Evolutionary conservation across 2,329 filamentous ascomycete species (phyloP).

Genomic region (Pseudogymnoascus sp.): DNA sequence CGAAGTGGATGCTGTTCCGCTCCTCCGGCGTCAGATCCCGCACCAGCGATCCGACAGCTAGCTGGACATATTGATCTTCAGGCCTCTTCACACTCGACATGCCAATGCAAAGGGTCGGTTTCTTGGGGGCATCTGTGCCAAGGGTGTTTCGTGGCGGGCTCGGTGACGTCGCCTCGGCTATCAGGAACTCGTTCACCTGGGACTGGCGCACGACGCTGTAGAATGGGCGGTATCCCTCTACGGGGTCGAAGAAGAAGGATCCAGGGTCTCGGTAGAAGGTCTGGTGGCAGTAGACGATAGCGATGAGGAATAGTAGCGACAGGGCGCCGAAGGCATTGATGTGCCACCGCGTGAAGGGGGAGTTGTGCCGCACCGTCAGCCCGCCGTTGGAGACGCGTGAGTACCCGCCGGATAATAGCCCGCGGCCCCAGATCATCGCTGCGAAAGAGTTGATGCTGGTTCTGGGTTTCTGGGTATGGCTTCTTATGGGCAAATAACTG

Average conservation of each 20-base stretch:
- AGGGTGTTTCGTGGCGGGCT: neutral
- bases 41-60: constrained; percentile 23
- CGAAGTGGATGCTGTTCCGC: constrained; percentile 28
- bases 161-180: constrained; percentile 12
- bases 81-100: constrained; percentile 13
- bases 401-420: constrained; percentile 1
- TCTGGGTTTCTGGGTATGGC: neutral
- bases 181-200: constrained; percentile 22
- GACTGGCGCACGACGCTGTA: constrained; percentile 23
- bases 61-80: constrained; percentile 13
- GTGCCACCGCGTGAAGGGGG: constrained; percentile 3
- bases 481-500: neutral
- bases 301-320: constrained; percentile 20
- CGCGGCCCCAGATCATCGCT: constrained; percentile 3
- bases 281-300: constrained; percentile 21
- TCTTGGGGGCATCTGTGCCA: neutral
- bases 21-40: constrained; percentile 28
- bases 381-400: neutral
- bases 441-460: neutral
- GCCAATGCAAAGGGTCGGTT: constrained; percentile 14
- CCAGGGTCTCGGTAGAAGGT: constrained; percentile 25
- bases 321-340: neutral
- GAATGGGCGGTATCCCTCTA: constrained; percentile 22
- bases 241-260: constrained; percentile 26
- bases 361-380: neutral